These are phyloP conservation scores for Tephrocybe sp. DNA, from an alignment of 768 basidiomycete genomes.

Conservation along the genomic window DNA sequence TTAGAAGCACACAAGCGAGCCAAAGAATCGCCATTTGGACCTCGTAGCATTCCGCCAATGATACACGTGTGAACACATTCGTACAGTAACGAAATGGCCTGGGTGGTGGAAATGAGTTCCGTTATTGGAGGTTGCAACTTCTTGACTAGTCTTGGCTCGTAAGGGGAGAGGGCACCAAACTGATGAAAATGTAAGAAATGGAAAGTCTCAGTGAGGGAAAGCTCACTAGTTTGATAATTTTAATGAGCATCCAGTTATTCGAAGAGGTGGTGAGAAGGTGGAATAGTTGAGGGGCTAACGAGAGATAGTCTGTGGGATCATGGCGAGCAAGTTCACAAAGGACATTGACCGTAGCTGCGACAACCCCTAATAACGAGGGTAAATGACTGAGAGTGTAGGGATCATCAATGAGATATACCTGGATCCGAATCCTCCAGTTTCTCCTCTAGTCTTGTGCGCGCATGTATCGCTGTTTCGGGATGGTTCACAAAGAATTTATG, in stretches of 20 bases:
- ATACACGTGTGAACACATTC: slow-evolving; percentile 99
- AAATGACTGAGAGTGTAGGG: not conserved
- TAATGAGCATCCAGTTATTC: slow-evolving; percentile 99
- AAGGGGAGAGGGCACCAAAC: slow-evolving; percentile 92
- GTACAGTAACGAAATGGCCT: slow-evolving; percentile 92
- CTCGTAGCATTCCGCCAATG: slow-evolving; percentile 92
- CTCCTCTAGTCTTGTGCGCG: slow-evolving; percentile 70
- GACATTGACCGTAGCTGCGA: slow-evolving; percentile 92
- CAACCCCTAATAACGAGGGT: slow-evolving; percentile 77
- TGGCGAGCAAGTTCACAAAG: slow-evolving; percentile 87
- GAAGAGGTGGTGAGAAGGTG: slow-evolving; percentile 89
- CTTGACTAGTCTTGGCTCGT: slow-evolving; percentile 90
- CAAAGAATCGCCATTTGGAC: slow-evolving; percentile 69
- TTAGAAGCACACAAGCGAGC: slow-evolving; percentile 92
- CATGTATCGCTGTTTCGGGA: slow-evolving; percentile 70
- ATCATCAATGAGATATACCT: slow-evolving; percentile 33
- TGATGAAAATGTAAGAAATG: slow-evolving; percentile 28
- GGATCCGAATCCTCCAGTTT: slow-evolving; percentile 77
- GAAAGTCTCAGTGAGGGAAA: not conserved
- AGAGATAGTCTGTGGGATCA: slow-evolving; percentile 77
- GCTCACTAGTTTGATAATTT: slow-evolving; percentile 89
- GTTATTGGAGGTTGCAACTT: slow-evolving; percentile 94
- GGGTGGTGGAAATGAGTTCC: slow-evolving; percentile 91
- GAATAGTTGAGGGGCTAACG: slow-evolving; percentile 89
- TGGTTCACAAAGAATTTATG: slow-evolving; percentile 80